Conservation (phyloP, 345 rosid species). For the Citrus mangshanensis region DNA sequence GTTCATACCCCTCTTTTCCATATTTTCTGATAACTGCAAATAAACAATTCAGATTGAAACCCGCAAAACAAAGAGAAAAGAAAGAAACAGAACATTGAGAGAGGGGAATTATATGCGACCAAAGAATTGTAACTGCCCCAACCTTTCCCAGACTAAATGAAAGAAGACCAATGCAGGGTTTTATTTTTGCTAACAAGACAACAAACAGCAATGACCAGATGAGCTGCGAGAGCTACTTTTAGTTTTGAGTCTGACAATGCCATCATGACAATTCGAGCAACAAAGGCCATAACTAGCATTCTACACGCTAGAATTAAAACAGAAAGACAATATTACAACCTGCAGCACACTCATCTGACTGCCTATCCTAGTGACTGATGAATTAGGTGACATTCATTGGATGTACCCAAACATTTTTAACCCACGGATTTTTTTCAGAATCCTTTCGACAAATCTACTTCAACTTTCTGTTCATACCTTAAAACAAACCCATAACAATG, state of each 20-base stretch:
- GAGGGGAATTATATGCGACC: neutral
- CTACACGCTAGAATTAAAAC: neutral
- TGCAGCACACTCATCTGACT: neutral
- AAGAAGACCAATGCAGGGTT: neutral
- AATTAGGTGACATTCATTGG: neutral
- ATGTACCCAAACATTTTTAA: no score
- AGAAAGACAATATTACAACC: neutral
- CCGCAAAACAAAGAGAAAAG: neutral
- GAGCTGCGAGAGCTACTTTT: neutral
- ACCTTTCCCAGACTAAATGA: neutral
- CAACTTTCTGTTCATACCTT: neutral
- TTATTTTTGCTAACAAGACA: neutral
- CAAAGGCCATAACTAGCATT: neutral
- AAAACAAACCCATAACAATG: neutral
- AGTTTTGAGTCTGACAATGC: neutral
- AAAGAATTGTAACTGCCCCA: neutral
- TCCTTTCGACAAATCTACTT: neutral
- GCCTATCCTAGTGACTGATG: neutral
- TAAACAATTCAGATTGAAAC: neutral
- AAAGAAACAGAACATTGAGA: neutral
- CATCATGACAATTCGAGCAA: neutral
- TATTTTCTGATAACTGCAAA: conserved; percentile 73
- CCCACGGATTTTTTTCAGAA: neutral
- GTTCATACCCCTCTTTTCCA: conserved; percentile 79
- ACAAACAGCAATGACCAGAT: neutral